phyloP scores from a whole-genome alignment of 441 rosid species.

The Manihot esculenta region DNA sequence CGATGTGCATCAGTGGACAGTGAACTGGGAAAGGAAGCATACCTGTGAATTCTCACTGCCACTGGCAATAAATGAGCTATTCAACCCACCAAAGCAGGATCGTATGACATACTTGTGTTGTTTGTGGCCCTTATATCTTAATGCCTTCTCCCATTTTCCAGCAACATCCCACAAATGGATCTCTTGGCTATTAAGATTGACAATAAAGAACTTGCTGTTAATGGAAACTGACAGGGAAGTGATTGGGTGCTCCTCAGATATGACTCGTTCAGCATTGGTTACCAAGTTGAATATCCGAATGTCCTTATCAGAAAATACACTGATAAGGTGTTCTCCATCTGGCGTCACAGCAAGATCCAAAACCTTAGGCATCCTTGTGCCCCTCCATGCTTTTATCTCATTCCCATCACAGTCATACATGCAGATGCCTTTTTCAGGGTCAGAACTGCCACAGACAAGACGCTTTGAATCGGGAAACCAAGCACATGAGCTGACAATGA shows the following conservation, averaged over 20 bases:
- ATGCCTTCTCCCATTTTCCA: slow-evolving; percentile 57
- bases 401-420: slow-evolving; percentile 86
- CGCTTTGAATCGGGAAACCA: slow-evolving; percentile 93
- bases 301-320: slow-evolving; percentile 58
- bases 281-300: slow-evolving; percentile 61
- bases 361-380: slow-evolving; percentile 76
- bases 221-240: slow-evolving; percentile 70
- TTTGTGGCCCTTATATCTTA: slow-evolving; percentile 63
- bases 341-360: slow-evolving; percentile 79
- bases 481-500: slow-evolving; percentile 86
- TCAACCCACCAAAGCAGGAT: slow-evolving; percentile 87
- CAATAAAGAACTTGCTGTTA: slow-evolving; percentile 67
- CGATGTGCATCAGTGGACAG: neutral
- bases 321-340: slow-evolving; percentile 70
- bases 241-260: slow-evolving; percentile 66
- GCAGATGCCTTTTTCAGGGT: slow-evolving; percentile 76
- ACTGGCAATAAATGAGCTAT: slow-evolving; percentile 80
- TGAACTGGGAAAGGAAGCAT: slow-evolving; percentile 10
- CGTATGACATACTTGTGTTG: slow-evolving; percentile 82
- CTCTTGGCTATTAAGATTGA: slow-evolving; percentile 84
- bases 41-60: slow-evolving; percentile 89
- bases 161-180: slow-evolving; percentile 91
- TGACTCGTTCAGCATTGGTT: slow-evolving; percentile 58
- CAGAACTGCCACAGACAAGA: slow-evolving; percentile 88
- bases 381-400: slow-evolving; percentile 81